Evolutionary conservation across 1,284 basidiomycete species (phyloP), one percentile per base, ranked within the genome.

Genomic region (Gymnopus androsaceus): DNA sequence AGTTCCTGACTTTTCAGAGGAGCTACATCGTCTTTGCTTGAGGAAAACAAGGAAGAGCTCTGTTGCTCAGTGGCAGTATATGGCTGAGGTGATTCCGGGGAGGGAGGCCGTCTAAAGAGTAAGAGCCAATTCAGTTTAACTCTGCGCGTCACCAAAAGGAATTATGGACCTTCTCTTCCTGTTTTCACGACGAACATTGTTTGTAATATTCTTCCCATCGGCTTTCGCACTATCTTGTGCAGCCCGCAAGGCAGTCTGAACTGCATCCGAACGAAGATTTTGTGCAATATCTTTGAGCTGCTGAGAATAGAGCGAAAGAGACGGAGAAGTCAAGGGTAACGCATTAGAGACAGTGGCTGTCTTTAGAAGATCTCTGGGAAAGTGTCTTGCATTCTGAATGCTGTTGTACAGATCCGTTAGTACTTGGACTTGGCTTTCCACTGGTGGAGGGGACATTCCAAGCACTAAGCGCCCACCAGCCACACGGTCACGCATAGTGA

Each of bases 21-120:
- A 0, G 65, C 60, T n/a, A 62, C 62, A 14, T 71, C 72, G 8
- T 69, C 68, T 33, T 73, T 73, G 2, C 59, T 53, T 7, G 23
- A 21, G n/a, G 79, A 77, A 48, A 85, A 82, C 21, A 79, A 61
- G 8, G 72, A 70, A 33, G 66, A 68, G 23, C 68, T 66, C 38
- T 68, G 73, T 41, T 64, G 71, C 59, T 71, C 77, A 56, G 73
- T 71, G 3, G 74, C 71, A 28, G 79, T 70, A 59, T 82, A 85
- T 0, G 82, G 80, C 55, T 80, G 79, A 5, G 85, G 83, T 2
- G 84, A 86, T 27, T 78, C 80, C 6, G 84, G 84, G 3, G 81
- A 79, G n/a, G 75, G 76, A 3, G 76, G 74, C 8, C 79, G 76
- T 61, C 83, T 87, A n/a, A n/a, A n/a, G n/a, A n/a, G 56, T 31